These are phyloP conservation scores for Fraxinus dipetala DNA, from an alignment of 305 asterid species.

Conservation along the genomic window DNA sequence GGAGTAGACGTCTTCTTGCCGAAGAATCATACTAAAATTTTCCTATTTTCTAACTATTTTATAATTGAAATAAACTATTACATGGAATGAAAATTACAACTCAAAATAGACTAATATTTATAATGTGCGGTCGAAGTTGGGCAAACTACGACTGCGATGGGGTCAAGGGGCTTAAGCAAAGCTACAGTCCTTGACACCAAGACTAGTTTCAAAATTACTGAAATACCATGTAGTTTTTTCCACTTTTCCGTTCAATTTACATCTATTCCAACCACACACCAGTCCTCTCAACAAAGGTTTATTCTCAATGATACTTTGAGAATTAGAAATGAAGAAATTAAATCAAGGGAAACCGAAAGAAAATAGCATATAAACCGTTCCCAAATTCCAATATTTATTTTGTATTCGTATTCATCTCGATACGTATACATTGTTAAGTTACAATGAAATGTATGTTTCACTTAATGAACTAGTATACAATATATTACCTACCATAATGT, in stretches of 20 bases:
- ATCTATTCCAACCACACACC: not conserved
- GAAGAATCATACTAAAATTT: too few species aligned
- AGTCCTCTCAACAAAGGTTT: not conserved
- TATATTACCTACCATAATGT: not conserved
- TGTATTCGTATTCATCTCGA: not conserved
- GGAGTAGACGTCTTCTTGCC: too few species aligned
- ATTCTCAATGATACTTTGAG: not conserved
- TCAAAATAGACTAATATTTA: too few species aligned
- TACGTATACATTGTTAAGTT: not conserved
- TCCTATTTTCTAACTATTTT: too few species aligned
- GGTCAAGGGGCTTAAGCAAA: too few species aligned
- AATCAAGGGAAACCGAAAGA: not conserved
- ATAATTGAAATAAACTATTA: too few species aligned
- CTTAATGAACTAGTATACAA: not conserved
- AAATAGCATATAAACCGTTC: not conserved
- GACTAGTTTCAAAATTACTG: not conserved
- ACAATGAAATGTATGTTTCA: slow-evolving; percentile 1
- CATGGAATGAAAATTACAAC: too few species aligned
- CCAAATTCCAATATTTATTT: not conserved
- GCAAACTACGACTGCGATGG: too few species aligned
- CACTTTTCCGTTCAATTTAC: not conserved
- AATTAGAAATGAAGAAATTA: not conserved
- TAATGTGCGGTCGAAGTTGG: too few species aligned
- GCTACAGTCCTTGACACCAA: not conserved
- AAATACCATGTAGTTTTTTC: not conserved